These are phyloP conservation scores for Polygonum maritimum DNA, from an alignment of 148 eudicot genomes.

Conservation along the genomic window DNA sequence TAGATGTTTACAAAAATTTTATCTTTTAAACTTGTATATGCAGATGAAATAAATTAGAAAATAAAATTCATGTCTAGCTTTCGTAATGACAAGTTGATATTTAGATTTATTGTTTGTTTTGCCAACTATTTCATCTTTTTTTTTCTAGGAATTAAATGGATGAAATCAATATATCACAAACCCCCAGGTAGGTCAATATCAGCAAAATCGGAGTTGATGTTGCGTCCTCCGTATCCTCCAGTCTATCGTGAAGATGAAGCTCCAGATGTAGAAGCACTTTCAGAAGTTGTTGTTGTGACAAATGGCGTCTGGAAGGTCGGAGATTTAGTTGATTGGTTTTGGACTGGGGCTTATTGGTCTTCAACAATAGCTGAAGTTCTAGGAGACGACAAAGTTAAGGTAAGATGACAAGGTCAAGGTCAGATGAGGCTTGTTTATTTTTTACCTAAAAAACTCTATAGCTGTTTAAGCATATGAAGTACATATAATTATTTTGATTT, in stretches of 20 bases:
- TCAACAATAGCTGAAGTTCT: constrained; percentile 46
- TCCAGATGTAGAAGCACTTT: constrained; percentile 25
- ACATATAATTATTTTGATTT: neutral
- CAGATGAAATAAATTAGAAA: neutral
- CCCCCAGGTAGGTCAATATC: constrained; percentile 17
- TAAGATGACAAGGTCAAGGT: constrained; percentile 49
- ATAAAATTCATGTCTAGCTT: neutral
- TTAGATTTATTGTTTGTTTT: neutral
- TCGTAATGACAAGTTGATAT: neutral
- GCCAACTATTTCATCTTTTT: constrained; percentile 9
- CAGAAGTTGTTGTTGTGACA: constrained; percentile 43
- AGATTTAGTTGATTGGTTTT: constrained; percentile 71
- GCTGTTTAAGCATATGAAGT: neutral
- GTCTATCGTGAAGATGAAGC: constrained; percentile 29
- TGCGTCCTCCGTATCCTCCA: constrained; percentile 67
- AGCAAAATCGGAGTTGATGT: constrained; percentile 40
- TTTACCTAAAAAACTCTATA: no score
- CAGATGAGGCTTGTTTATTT: neutral
- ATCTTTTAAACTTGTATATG: neutral
- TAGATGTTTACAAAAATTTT: neutral
- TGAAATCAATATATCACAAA: constrained; percentile 30
- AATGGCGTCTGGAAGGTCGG: constrained; percentile 63
- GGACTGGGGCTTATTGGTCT: constrained; percentile 58
- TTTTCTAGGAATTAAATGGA: constrained; percentile 34
- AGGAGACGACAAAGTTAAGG: constrained; percentile 48